Evolutionary conservation across 2,329 filamentous ascomycete genomes (phyloP), one percentile per base, ranked within the genome.

Genomic region (Aspergillus aculeatinus): DNA sequence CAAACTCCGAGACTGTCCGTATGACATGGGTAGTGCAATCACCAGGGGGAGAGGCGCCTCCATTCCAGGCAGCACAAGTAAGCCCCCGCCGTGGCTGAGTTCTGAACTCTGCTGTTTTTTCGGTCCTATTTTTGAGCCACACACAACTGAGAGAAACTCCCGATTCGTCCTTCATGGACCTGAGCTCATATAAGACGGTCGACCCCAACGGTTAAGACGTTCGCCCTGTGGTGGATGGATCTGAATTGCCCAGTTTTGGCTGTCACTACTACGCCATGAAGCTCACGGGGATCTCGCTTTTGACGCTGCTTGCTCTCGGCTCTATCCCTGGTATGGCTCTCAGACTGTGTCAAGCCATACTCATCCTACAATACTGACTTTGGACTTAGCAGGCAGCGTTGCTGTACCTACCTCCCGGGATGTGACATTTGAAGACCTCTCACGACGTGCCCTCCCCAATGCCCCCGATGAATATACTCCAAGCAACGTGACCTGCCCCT

Each of bases 391-490:
- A 48, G 39, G 39, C 27, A 27, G 52, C 9, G 5, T 21, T 10
- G 23, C 52, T 11, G 39, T 55, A 7, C 52, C 52, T n/a, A 55
- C 52, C 12, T 19, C 31, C 4, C 6, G 6, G 6, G 52, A 55
- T 16, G 23, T 55, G 39, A 48, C 39, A 19, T 12, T 12, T 23
- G 16, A 42, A 14, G 39, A 14, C 5, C 10, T 55, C 10, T 47
- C 52, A 23, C 39, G 23, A 27, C 77, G 82, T 53, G 81, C 81
- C 3, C 69, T 82, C 0, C 81, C 84, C 2, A 80, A 86, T 68
- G 82, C 85, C 51, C 81, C 87, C 6, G 81, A 90, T 69, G 86
- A 86, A 64, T 97, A 97, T 74, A 85, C 86, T 2, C 93, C 93
- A 0, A 79, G 82, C 39, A 72, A 76, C 2, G 88, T 91, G 48